Conservation (phyloP, 2,329 filamentous ascomycete species). For the Plenodomus biglobosus region DNA sequence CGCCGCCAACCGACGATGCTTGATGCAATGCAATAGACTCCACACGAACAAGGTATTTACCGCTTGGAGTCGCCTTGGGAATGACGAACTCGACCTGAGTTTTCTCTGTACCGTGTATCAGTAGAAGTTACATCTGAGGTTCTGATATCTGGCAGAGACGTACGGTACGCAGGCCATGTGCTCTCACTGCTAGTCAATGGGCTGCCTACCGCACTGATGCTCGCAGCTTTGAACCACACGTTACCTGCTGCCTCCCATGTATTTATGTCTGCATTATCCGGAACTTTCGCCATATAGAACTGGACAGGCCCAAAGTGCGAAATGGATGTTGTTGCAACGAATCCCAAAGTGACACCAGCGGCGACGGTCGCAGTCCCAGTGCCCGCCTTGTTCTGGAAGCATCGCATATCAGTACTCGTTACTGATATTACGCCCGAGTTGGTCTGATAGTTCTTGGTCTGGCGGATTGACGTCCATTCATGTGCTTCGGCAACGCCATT, state of each 20-base stretch:
- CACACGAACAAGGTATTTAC: conserved; percentile 50
- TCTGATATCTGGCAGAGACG: too few relatives aligned
- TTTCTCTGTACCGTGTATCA: conserved; percentile 15
- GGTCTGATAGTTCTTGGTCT: conserved; percentile 54
- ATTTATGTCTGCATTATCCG: conserved; percentile 26
- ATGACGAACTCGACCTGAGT: conserved; percentile 37
- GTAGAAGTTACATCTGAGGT: background rate
- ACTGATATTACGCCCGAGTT: conserved; percentile 56
- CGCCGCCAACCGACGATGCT: conserved; percentile 35
- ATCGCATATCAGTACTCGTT: conserved; percentile 53
- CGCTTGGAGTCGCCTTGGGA: conserved; percentile 45
- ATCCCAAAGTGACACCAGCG: conserved; percentile 51
- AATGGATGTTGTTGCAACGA: conserved; percentile 49
- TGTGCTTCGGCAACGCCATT: conserved; percentile 33
- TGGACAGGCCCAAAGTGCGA: conserved; percentile 58
- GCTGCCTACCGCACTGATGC: conserved; percentile 24
- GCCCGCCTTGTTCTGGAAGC: conserved; percentile 51
- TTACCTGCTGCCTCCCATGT: conserved; percentile 33
- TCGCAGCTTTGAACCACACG: conserved; percentile 38
- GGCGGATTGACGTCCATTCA: conserved; percentile 52
- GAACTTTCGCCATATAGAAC: conserved; percentile 58
- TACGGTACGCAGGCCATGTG: conserved; percentile 36
- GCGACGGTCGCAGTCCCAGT: conserved; percentile 48
- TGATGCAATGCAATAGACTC: conserved; percentile 52
- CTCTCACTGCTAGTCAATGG: conserved; percentile 27